Evolutionary conservation across 805 yeast species (phyloP), one percentile per base, ranked within the genome.

Genomic region (Saccharomycopsis microspora): DNA sequence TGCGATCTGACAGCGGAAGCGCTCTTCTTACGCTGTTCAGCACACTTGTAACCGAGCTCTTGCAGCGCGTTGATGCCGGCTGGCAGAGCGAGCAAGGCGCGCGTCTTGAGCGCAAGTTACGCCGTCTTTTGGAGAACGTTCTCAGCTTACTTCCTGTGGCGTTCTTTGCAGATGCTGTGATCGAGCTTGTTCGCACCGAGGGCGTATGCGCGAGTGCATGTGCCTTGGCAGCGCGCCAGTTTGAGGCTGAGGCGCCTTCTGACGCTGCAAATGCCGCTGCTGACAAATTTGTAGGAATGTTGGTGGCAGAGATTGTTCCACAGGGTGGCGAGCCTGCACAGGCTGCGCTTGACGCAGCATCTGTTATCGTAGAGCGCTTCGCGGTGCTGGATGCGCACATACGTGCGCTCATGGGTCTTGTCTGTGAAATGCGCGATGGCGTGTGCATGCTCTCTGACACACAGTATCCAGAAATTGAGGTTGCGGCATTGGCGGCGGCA

Each of bases 91-190:
- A 43, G 35, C 44, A 35, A 40, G 42, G 35, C 10, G 34, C n/a
- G 28, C 48, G 48, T 35, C 64, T 71, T 29, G 64, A 70, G 19
- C 61, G 58, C 40, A 68, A 66, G 34, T 64, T 81, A 46, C 77
- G 78, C 59, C 70, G 68, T 31, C 63, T 85, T 44, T 68, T 90
- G 54, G 75, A 78, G 34, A 76, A 75, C 54, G 66, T 81, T 53
- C 66, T 90, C 50, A 78, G 78, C 49, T 68, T 87, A 52, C 67
- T 90, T 46, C 96, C 97, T 32, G 74, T 88, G 54, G 72, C 72
- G 52, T 74, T 78, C 54, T 89, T 85, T 60, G 81, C 82, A 32
- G 67, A 71, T 11, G 76, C 95, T 1, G 72, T 84, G 29, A 65
- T 72, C 31, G 66, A 69, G 5, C 58, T 79, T 44, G 49, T 64